Base-by-base conservation (phyloP, 805 yeast species). In the Starmera amethionina region DNA sequence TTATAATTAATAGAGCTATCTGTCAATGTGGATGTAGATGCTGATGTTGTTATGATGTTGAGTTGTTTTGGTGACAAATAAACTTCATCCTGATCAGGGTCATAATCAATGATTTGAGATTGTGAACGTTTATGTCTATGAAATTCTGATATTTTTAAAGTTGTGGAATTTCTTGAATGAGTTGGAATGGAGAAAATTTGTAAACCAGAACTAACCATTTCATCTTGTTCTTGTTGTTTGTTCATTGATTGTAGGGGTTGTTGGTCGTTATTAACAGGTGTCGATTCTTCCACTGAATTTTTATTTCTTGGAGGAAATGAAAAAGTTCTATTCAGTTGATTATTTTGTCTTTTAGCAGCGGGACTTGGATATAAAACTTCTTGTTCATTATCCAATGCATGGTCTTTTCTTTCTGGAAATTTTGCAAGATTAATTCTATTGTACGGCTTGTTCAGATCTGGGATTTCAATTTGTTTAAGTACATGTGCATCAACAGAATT, bases 361-460 rank as follows among this genome's bases (percentile, higher is more conserved):
- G 46, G 42, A 39, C 58, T 54, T 41, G 59, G 59, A 19, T 54
- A 46, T 13, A 37, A 18, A 18, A 55, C 51, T 30, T 47, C 57
- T n/a, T 34, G 18, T 30, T 55, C 58, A 31, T 51, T 54, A 32
- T 55, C 59, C 4, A 47, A 8, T 8, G 34, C 22, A 5, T 15
- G 15, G 7, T 27, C 4, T 4, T 29, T 27, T 11, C 31, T 8
- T n/a, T 10, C 25, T 7, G 19, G 13, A 25, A 22, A n/a, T 4
- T 19, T 14, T 22, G 11, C 32, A 18, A 9, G 10, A 13, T 5
- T 13, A 27, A 4, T 16, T 29, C 7, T 15, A 6, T 13, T 16
- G 4, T 30, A 12, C 16, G 43, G 27, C 8, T 19, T 25, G 13
- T 34, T 34, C n/a, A 47, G 32, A 15, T 39, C 43, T 13, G 51